Base-by-base conservation (phyloP, 2,329 filamentous ascomycete genomes). In the Xenoacremonium recifei region DNA sequence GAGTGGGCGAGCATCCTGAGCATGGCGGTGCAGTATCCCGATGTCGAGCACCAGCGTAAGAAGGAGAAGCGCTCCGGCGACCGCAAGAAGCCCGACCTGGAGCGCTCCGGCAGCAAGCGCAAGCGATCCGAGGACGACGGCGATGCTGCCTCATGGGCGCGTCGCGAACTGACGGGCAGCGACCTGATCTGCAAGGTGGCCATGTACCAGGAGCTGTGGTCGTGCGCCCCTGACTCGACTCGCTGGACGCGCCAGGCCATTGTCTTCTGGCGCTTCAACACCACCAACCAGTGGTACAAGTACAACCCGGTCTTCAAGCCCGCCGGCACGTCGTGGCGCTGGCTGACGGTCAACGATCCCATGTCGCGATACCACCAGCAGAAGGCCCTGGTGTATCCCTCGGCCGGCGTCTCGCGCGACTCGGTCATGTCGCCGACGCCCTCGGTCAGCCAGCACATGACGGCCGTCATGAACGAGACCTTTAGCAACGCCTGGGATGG, bases 141-240 rank as follows among this genome's bases (percentile, higher is more conserved):
- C 11, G 66, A 69, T 44, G 66, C 66, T 4, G 63, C 65, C 6
- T 62, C 65, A 2, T 69, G 66, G 66, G 57, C 64, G 5, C 61
- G 65, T 2, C 63, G 66, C 5, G 65, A 69, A 43, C 58, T 57
- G 17, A 73, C 74, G 2, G 73, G 75, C 49, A 76, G 76, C 54
- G 77, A 82, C 32, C 69, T 82, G 42, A 72, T 84, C 38, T 70
- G 74, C 50, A 75, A 76, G 59, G 79, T 84, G 34, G 78, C 78
- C 58, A 84, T 84, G 80, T 80, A 82, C 59, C 81, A 85, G 59
- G 81, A 84, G 66, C 71, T 84, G 25, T 82, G 76, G 72, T 83
- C 78, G 4, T 66, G 66, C 48, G 63, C 76, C 4, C 72, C 72
- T 5, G 69, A 71, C 43, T 66, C 64, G 13, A 59, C 58, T 34